Base-by-base conservation (phyloP, 148 eudicot genomes). In the Nepenthes gracilis region DNA sequence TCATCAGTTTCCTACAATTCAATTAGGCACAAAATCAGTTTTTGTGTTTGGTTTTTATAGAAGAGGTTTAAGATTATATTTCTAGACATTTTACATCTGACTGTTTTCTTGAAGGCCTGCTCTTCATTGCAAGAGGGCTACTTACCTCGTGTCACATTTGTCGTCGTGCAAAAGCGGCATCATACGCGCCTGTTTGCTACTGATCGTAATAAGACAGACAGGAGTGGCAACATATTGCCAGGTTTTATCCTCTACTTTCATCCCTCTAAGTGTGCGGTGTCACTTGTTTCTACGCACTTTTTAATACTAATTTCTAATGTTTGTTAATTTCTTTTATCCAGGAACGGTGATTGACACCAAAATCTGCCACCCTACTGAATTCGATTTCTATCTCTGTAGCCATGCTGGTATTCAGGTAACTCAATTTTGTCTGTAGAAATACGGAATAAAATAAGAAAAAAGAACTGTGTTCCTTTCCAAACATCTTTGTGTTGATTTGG, bases 141-240 rank as follows among this genome's bases (percentile, higher is more conserved):
- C 70, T 37, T 75, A 15, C 96, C 96, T 0, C 81, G 35, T 2
- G 74, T 88, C 1, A 93, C 98, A 32, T 93, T 93, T 76, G 83
- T 88, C 49, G 89, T 93, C 2, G 98, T 88, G 56, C 98, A 88
- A 59, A 93, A 93, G 65, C 80, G 98, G 55, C 98, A 93, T 54
- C 96, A 93, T 47, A 93, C 98, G 3, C 88, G 96, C 2, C 87
- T 93, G 6, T 93, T 93, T 53, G 70, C 98, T 5, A 63, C 47
- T 9, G 82, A 85, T 64, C 57, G 43, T 2, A 75, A 9, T 14
- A 35, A 72, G 23, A 79, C 87, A 0, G 95, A 88, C 61, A 78
- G 55, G 78, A 88, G 96, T 66, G 96, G 96, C 48, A 93, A 93
- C 60, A 93, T 93, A 15, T 56, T 93, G 37, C 98, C 98, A 59